Conservation (phyloP, 2,329 filamentous ascomycete genomes). For the Aphanocladium album region DNA sequence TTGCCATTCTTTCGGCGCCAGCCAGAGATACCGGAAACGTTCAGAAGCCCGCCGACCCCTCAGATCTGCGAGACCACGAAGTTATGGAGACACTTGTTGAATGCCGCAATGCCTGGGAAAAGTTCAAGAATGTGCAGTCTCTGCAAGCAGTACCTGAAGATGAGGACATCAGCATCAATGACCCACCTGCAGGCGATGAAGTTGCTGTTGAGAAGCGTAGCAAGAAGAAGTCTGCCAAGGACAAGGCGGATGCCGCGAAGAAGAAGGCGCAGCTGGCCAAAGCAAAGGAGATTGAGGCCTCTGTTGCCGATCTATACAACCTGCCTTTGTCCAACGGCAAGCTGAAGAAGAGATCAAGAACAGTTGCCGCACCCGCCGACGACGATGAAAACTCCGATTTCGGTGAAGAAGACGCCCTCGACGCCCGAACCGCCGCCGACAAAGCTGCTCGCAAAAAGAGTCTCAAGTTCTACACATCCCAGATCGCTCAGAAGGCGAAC, state of each 20-base stretch:
- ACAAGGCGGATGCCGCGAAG: constrained; percentile 31
- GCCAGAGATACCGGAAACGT: constrained; percentile 52
- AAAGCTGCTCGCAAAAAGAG: constrained; percentile 89
- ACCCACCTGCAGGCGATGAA: constrained; percentile 15
- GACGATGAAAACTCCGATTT: constrained; percentile 83
- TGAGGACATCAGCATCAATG: constrained; percentile 28
- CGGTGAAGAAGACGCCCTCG: constrained; percentile 79
- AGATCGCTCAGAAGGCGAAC: constrained; percentile 91
- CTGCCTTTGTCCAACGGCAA: constrained; percentile 50
- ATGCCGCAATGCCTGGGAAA: constrained; percentile 76
- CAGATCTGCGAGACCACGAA: constrained; percentile 81
- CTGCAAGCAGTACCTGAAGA: constrained; percentile 34
- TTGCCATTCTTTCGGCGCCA: constrained; percentile 83
- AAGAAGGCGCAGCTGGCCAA: constrained; percentile 40
- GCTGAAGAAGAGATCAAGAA: constrained; percentile 21
- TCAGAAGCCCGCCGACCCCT: constrained; percentile 61
- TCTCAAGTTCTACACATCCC: constrained; percentile 95
- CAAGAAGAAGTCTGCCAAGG: constrained; percentile 30
- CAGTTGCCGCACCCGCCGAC: constrained; percentile 34
- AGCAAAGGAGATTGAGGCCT: constrained; percentile 62
- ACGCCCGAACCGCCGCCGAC: constrained; percentile 72
- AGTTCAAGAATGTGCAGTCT: constrained; percentile 60
- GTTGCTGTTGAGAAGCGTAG: constrained; percentile 20
- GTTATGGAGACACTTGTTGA: constrained; percentile 82
- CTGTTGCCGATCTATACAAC: constrained; percentile 63